phyloP scores from a whole-genome alignment of 2,329 filamentous ascomycete species.

The Stemphylium lycopersici region DNA sequence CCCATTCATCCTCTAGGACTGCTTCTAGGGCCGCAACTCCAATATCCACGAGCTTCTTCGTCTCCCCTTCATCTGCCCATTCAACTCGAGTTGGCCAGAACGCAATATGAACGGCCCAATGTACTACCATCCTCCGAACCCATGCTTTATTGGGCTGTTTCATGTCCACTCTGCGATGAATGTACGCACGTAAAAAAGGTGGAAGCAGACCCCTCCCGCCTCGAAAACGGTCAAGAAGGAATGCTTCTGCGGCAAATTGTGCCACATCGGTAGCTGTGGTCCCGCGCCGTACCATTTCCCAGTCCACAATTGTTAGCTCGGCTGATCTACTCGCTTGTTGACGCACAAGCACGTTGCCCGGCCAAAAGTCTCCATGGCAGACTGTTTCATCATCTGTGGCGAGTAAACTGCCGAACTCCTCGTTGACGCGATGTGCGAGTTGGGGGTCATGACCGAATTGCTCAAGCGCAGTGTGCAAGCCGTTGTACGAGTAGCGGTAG shows the following conservation, averaged over 20 bases:
- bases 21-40: conserved; percentile 23
- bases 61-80: conserved; percentile 38
- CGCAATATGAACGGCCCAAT: conserved; percentile 46
- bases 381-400: conserved; percentile 40
- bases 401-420: conserved; percentile 35
- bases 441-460: conserved; percentile 30
- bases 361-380: conserved; percentile 51
- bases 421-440: conserved; percentile 35
- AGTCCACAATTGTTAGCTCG: conserved; percentile 44
- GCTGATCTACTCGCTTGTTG: not conserved
- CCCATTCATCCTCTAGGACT: conserved; percentile 28
- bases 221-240: conserved; percentile 44
- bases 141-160: conserved; percentile 25
- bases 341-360: conserved; percentile 45
- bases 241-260: conserved; percentile 48
- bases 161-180: not conserved
- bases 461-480: conserved; percentile 30
- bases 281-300: conserved; percentile 45
- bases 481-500: conserved; percentile 40
- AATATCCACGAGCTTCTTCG: conserved; percentile 33
- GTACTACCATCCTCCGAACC: conserved; percentile 37
- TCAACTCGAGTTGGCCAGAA: conserved; percentile 43
- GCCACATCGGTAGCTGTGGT: conserved; percentile 46
- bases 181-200: conserved; percentile 40
- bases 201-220: conserved; percentile 34